Base-by-base conservation (phyloP, 1,139 yeast genomes). In the Kodamaea ohmeri region DNA sequence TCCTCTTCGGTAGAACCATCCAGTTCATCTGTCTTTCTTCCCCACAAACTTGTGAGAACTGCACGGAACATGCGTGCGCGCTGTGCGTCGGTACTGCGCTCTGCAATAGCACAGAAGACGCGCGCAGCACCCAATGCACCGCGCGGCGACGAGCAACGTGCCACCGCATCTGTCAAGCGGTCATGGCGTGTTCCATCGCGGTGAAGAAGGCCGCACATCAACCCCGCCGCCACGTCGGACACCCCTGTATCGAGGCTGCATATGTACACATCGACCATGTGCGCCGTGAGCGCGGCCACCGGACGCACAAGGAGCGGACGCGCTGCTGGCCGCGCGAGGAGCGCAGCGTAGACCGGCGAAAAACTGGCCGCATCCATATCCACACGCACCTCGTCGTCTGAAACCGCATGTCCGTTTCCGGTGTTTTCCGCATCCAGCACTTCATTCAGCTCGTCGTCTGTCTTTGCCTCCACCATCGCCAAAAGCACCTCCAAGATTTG, bases 401-500 rank as follows among this genome's bases (percentile, higher is more conserved):
- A n/a, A n/a, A n/a, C n/a, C n/a, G n/a, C n/a, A n/a, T n/a, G n/a
- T n/a, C n/a, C n/a, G n/a, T n/a, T n/a, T n/a, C n/a, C n/a, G n/a
- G n/a, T n/a, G n/a, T n/a, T n/a, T n/a, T n/a, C n/a, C n/a, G n/a
- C n/a, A n/a, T n/a, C n/a, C n/a, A n/a, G n/a, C 24, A 7, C 11
- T 20, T 20, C 11, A 11, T 20, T 20, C 24, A 20, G 8, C 12
- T 27, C 13, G 4, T 27, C n/a, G 5, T 11, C 13, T 21, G 14
- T 11, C 8, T 27, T 27, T 27, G n/a, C 32, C 13, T 29, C 32
- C 4, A 29, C 32, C 32, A 29, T 29, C 17, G 65, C 65, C 5
- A 78, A 45, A 16, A 80, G 49, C 1, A 54, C 41, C 14, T 65
- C 62, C 4, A 78, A 57, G 6, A 76, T 50, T 3, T 53, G 49